Conservation (phyloP, 2,329 filamentous ascomycete genomes). For the Neonectria ditissima region DNA sequence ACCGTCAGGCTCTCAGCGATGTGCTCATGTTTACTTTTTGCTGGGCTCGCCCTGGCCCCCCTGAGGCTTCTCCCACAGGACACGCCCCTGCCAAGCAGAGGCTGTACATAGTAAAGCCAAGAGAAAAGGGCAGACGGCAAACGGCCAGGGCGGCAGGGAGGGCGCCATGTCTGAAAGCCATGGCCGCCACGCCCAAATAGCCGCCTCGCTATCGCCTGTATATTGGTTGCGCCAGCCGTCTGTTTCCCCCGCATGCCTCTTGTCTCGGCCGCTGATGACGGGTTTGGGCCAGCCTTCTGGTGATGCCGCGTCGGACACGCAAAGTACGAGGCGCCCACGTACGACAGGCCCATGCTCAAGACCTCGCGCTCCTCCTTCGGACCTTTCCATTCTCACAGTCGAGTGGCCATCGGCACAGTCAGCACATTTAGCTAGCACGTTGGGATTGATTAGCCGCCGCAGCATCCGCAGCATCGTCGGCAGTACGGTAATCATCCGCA, state of each 20-base stretch:
- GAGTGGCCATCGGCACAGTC: constrained; percentile 9
- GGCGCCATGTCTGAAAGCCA: constrained; percentile 32
- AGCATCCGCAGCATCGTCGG: constrained; percentile 8
- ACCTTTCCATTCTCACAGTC: not conserved
- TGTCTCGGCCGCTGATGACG: constrained; percentile 19
- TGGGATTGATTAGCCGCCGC: constrained; percentile 10
- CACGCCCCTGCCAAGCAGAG: constrained; percentile 23
- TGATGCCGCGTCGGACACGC: constrained; percentile 14
- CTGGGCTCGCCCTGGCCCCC: constrained; percentile 36
- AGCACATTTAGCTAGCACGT: not conserved
- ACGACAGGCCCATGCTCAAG: constrained; percentile 19
- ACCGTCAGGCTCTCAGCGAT: constrained; percentile 10
- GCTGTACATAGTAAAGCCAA: not conserved
- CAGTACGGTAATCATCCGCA: constrained; percentile 8
- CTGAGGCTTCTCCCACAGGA: constrained; percentile 31
- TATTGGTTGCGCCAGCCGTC: not conserved
- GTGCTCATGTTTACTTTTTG: constrained; percentile 22
- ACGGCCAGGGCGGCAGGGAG: not conserved
- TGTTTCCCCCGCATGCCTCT: constrained; percentile 9
- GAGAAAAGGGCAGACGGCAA: constrained; percentile 32
- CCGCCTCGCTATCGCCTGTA: too few species aligned
- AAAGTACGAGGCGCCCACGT: constrained; percentile 16
- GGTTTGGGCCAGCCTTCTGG: constrained; percentile 10
- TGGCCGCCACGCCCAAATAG: not conserved
- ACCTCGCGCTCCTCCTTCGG: constrained; percentile 12